A percentile compares a stretch with the other conserved stretches of the same genome.
phyloP scores from a whole-genome alignment of 805 yeast genomes.

The Ogataea methylovora region DNA sequence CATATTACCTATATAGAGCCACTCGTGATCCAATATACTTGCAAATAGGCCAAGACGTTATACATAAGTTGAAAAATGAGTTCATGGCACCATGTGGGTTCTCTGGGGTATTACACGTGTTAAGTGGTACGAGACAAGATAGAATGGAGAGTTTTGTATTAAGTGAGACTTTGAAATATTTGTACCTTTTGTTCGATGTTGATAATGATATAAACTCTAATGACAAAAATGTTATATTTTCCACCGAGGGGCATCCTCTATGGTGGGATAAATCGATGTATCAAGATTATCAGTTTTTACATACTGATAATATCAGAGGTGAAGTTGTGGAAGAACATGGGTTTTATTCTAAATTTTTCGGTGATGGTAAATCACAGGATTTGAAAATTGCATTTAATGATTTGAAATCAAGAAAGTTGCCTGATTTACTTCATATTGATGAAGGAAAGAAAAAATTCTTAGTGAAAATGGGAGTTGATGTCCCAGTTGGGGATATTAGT shows the following conservation, averaged over 20 bases:
- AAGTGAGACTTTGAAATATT: constrained; percentile 80
- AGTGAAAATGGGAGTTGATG: too few relatives aligned
- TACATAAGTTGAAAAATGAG: constrained; percentile 44
- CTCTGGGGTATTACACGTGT: constrained; percentile 64
- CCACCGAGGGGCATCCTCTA: constrained; percentile 90
- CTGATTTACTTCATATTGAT: too few relatives aligned
- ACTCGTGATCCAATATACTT: constrained; percentile 81
- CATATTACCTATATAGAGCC: constrained; percentile 75
- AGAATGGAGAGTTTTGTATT: constrained; percentile 90
- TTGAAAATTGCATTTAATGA: too few relatives aligned
- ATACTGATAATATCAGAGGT: too few relatives aligned
- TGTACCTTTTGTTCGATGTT: constrained; percentile 72
- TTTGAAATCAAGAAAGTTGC: too few relatives aligned
- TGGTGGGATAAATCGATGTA: constrained; percentile 54
- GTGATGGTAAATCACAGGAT: too few relatives aligned
- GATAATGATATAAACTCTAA: constrained; percentile 34
- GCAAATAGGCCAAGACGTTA: constrained; percentile 60
- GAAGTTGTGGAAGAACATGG: too few relatives aligned
- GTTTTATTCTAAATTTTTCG: too few relatives aligned
- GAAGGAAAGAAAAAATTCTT: too few relatives aligned
- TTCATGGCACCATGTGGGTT: constrained; percentile 71
- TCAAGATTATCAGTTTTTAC: too few relatives aligned
- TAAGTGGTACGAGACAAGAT: constrained; percentile 56
- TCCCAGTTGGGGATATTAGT: too few relatives aligned
- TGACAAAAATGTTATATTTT: constrained; percentile 40